Percentiles rank a stretch among this genome's conserved stretches.
phyloP scores from a whole-genome alignment of 495 filamentous ascomycete species.

The Aspergillus conjunctus region DNA sequence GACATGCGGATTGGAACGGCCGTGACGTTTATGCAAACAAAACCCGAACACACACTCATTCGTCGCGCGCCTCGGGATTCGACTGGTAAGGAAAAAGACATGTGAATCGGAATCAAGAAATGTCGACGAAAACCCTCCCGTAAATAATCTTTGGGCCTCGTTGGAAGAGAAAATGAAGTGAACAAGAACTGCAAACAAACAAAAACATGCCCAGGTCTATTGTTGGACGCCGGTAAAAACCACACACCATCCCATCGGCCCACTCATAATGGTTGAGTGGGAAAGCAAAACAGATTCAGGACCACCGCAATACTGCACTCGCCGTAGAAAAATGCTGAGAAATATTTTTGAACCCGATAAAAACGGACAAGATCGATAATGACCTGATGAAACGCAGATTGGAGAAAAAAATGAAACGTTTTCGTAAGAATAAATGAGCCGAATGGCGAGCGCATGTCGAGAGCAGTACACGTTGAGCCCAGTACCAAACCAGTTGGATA shows the following conservation, averaged over 20 bases:
- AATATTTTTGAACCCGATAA: conserved; percentile 20
- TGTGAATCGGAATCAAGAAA: conserved; percentile 23
- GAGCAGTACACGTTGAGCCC: conserved; percentile 2
- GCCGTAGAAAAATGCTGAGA: conserved; percentile 42
- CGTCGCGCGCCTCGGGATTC: conserved; percentile 20
- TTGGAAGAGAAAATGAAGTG: conserved; percentile 21
- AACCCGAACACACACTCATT: conserved; percentile 18
- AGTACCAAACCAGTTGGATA: conserved; percentile 2
- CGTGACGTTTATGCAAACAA: conserved; percentile 28
- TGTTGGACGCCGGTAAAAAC: conserved; percentile 48
- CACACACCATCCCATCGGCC: conserved; percentile 44
- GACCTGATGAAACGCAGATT: conserved; percentile 22
- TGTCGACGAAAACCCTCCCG: conserved; percentile 35
- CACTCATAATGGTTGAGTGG: conserved; percentile 36
- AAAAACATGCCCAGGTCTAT: conserved; percentile 53
- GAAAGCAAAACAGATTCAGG: conserved; percentile 35
- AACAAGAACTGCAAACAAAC: conserved; percentile 30
- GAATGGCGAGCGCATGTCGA: conserved; percentile 16
- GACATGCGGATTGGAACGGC: conserved; percentile 23
- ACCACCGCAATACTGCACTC: conserved; percentile 36
- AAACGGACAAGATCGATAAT: conserved; percentile 26
- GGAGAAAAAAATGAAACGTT: conserved; percentile 26
- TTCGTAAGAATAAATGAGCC: conserved; percentile 22
- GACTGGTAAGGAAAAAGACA: conserved; percentile 17
- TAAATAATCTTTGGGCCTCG: conserved; percentile 20